A percentile compares a stretch with the other conserved stretches of the same genome.
Evolutionary conservation across 1,139 yeast genomes (phyloP).

Genomic region (Suhomyces ambrosiae): DNA sequence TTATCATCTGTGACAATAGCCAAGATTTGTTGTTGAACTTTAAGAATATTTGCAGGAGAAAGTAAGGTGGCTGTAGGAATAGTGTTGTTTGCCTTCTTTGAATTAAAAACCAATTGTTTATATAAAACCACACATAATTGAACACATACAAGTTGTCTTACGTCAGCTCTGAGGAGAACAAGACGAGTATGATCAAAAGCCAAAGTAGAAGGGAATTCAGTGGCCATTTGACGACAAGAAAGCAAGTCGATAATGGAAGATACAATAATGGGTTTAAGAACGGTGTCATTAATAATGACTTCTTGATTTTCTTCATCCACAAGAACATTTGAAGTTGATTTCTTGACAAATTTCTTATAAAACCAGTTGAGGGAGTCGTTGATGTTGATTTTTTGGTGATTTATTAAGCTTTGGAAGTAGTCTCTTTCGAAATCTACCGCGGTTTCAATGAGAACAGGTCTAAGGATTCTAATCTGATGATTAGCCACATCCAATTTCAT

Average conservation of each 20-base stretch:
- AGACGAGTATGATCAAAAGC: slow-evolving; percentile 87
- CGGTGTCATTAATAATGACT: slow-evolving; percentile 17
- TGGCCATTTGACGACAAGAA: slow-evolving; percentile 78
- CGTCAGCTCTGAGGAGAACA: slow-evolving; percentile 78
- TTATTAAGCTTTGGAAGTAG: slow-evolving; percentile 72
- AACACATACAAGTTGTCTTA: slow-evolving; percentile 80
- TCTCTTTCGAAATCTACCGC: slow-evolving; percentile 93
- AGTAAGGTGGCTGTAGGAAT: slow-evolving; percentile 22
- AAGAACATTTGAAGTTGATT: slow-evolving; percentile 14
- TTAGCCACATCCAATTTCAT: slow-evolving; percentile 96
- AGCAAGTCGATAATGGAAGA: slow-evolving; percentile 60
- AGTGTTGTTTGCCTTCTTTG: slow-evolving; percentile 25
- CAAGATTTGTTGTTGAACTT: slow-evolving; percentile 60
- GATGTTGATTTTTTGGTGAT: slow-evolving; percentile 66
- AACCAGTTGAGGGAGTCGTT: slow-evolving; percentile 75
- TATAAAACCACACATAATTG: slow-evolving; percentile 73
- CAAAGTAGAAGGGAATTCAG: slow-evolving; percentile 81
- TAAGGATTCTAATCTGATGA: slow-evolving; percentile 83
- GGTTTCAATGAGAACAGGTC: slow-evolving; percentile 84
- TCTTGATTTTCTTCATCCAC: slow-evolving; percentile 18
- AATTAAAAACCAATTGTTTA: slow-evolving; percentile 61
- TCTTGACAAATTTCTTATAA: slow-evolving; percentile 39
- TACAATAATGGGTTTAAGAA: slow-evolving; percentile 42
- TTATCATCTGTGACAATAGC: slow-evolving; percentile 84
- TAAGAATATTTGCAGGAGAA: slow-evolving; percentile 31